These are phyloP conservation scores for Phalaenopsis aphrodite DNA, from an alignment of 106 monocot species.

Conservation along the genomic window DNA sequence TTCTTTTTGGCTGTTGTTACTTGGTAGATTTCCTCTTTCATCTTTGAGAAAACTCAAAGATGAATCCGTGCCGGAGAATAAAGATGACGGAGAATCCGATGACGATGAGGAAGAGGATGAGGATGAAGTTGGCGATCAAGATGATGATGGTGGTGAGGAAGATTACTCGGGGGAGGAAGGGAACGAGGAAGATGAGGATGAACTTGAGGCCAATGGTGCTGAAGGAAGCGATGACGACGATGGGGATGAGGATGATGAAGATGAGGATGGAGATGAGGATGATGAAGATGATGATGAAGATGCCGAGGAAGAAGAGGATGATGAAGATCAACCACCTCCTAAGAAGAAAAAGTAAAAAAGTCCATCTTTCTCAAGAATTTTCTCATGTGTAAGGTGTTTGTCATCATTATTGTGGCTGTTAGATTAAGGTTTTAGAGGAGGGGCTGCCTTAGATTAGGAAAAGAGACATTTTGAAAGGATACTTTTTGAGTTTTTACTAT, in stretches of 20 bases:
- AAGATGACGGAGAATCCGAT: constrained; percentile 10
- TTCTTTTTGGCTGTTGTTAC: neutral
- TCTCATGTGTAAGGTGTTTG: neutral
- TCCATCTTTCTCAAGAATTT: neutral
- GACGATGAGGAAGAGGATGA: constrained; percentile 6
- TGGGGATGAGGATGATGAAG: constrained; percentile 1
- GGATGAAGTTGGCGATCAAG: constrained; percentile 2
- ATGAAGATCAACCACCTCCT: constrained; percentile 8
- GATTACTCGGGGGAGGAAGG: constrained; percentile 7
- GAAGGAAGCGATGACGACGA: neutral
- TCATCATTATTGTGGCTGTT: constrained; percentile 9
- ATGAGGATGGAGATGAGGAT: constrained; percentile 1
- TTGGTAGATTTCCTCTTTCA: constrained; percentile 7
- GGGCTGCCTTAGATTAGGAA: constrained; percentile 2
- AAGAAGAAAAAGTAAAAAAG: constrained; percentile 6
- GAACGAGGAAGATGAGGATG: constrained; percentile 4
- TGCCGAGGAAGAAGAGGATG: constrained; percentile 1
- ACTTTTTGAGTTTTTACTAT: neutral
- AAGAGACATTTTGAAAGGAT: neutral
- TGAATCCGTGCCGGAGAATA: constrained; percentile 1
- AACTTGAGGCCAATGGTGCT: constrained; percentile 2
- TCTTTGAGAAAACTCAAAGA: neutral
- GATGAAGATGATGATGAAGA: constrained; percentile 6
- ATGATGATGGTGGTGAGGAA: constrained; percentile 9
- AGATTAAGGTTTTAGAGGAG: neutral